These are phyloP conservation scores for Malassezia nana DNA, from an alignment of 1,284 basidiomycete genomes.

Conservation along the genomic window DNA sequence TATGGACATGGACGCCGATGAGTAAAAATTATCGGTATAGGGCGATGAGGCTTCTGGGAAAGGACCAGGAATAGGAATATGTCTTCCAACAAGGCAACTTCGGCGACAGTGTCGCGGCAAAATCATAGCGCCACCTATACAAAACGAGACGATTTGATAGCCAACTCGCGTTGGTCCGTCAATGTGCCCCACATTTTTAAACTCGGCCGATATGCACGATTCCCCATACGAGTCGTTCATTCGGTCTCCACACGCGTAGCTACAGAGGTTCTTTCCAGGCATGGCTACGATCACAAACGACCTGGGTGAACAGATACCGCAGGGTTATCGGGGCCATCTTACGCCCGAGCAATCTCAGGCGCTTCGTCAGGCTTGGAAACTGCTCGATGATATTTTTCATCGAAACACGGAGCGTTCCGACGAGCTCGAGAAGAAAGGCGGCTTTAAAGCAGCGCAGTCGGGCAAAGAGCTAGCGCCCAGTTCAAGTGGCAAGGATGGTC, in stretches of 20 bases:
- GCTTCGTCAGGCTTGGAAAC: slow-evolving; percentile 34
- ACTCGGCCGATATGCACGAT: not conserved
- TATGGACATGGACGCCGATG: slow-evolving; percentile 46
- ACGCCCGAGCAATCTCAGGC: slow-evolving; percentile 28
- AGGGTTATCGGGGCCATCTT: slow-evolving; percentile 35
- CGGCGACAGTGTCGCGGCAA: not conserved
- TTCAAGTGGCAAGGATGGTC: slow-evolving; percentile 24
- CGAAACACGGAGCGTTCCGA: slow-evolving; percentile 39
- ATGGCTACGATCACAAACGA: slow-evolving; percentile 32
- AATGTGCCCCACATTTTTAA: too few relatives aligned
- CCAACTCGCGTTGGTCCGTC: not conserved
- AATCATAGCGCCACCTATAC: not conserved
- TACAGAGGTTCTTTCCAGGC: too few relatives aligned
- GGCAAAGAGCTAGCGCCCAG: slow-evolving; percentile 14
- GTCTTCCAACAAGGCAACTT: not conserved
- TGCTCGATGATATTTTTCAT: slow-evolving; percentile 37
- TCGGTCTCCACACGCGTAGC: not conserved
- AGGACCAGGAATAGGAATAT: not conserved
- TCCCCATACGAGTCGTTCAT: not conserved
- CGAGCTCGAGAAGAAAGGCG: slow-evolving; percentile 29
- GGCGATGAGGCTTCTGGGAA: too few relatives aligned
- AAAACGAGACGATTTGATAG: not conserved
- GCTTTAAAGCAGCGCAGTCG: slow-evolving; percentile 19
- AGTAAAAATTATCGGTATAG: slow-evolving; percentile 9
- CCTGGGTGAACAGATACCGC: slow-evolving; percentile 34